phyloP scores from a whole-genome alignment of 768 basidiomycete species.

The Leccinum variicolor region DNA sequence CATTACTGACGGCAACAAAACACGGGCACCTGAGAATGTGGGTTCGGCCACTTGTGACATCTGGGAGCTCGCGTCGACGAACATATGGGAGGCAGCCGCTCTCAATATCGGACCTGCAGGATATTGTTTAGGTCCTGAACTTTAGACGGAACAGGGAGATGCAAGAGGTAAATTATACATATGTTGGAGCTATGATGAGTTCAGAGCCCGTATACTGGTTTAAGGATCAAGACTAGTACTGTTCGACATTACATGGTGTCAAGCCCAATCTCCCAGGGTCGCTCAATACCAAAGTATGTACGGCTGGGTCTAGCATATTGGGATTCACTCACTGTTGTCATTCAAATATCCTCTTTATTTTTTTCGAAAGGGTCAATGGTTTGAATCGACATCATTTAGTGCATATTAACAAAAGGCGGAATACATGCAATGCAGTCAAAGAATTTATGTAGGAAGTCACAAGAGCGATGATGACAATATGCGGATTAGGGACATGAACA shows the following conservation, averaged over 20 bases:
- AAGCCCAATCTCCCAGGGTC: not conserved
- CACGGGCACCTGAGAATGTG: slow-evolving; percentile 79
- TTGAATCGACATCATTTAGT: not conserved
- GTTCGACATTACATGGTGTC: not conserved
- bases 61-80: slow-evolving; percentile 23
- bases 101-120: slow-evolving; percentile 31
- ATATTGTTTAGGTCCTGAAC: slow-evolving; percentile 17
- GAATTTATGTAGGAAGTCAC: no score
- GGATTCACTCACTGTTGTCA: no score
- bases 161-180: slow-evolving; percentile 14
- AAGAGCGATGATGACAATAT: not conserved
- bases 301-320: not conserved
- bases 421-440: not conserved
- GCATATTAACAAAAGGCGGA: not conserved
- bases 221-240: not conserved
- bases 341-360: not conserved
- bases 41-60: slow-evolving; percentile 65
- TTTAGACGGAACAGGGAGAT: not conserved
- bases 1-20: slow-evolving; percentile 76
- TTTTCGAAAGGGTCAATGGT: not conserved
- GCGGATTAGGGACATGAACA: not conserved
- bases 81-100: slow-evolving; percentile 28
- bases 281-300: not conserved
- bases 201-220: not conserved
- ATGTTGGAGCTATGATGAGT: not conserved